Conservation (phyloP, 768 basidiomycete genomes). For the Amanita thiersii region DNA sequence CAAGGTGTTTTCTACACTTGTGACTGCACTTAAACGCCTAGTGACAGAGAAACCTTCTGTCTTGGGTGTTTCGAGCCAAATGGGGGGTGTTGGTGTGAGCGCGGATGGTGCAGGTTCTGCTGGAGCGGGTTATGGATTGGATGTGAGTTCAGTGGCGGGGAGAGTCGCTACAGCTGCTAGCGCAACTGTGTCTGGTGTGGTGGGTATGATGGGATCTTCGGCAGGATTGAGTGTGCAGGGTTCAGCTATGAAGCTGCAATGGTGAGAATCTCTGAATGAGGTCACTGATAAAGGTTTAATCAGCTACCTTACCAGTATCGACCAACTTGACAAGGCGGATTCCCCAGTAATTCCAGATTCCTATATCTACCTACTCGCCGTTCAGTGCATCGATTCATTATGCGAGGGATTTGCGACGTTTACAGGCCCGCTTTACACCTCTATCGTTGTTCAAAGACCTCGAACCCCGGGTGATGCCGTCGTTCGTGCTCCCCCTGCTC, state of each 20-base stretch:
- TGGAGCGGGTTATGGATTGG: constrained; percentile 45
- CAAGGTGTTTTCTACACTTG: constrained; percentile 68
- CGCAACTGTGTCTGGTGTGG: constrained; percentile 77
- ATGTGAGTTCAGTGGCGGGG: constrained; percentile 65
- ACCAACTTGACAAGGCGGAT: constrained; percentile 97
- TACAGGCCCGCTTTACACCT: constrained; percentile 67
- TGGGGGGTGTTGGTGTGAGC: constrained; percentile 70
- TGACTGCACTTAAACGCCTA: constrained; percentile 78
- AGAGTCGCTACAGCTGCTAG: constrained; percentile 80
- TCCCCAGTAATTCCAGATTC: constrained; percentile 89
- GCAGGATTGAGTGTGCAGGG: constrained; percentile 64
- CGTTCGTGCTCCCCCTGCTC: constrained; percentile 64
- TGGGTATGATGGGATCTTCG: constrained; percentile 74
- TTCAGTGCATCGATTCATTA: constrained; percentile 81
- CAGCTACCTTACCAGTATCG: constrained; percentile 52
- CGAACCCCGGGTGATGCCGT: constrained; percentile 54
- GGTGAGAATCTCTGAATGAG: constrained; percentile 39
- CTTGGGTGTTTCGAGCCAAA: constrained; percentile 72
- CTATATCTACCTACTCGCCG: constrained; percentile 86
- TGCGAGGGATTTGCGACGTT: constrained; percentile 80
- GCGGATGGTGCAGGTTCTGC: constrained; percentile 23
- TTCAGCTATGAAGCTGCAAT: constrained; percentile 84
- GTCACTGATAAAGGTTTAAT: constrained; percentile 7
- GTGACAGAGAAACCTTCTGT: constrained; percentile 84
- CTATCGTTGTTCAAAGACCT: constrained; percentile 59